Base-by-base conservation (phyloP, 306 rosid species). In the Geum urbanum region DNA sequence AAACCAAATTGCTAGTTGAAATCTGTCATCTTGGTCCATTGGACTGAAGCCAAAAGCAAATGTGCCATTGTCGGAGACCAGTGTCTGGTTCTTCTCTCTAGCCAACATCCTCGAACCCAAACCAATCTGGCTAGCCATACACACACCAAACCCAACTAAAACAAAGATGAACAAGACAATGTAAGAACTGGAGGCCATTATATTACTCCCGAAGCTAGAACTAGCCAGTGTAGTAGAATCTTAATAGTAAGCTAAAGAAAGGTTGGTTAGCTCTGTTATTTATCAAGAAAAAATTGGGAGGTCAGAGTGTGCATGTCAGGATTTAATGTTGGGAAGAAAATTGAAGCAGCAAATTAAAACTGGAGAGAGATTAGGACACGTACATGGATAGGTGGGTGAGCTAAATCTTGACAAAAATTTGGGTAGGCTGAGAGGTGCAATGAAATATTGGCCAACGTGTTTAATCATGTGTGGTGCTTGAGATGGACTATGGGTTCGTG, bases 1-100 rank as follows among this genome's bases (percentile, higher is more conserved):
- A 71, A 94, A 90, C 98, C 98, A 94, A 79, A 90, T 78, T 0
- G 79, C 96, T n/a, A 90, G 62, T 27, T 68, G 74, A 87, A 82
- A 20, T 75, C 55, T 57, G 40, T 63, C 50, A 63, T 53, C 78
- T 13, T 51, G 62, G 4, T 65, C 78, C 5, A 77, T 7, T 9
- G 87, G 82, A 46, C 88, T 77, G 80, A 94, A 94, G 27, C 98
- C 98, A 51, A 94, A 79, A 40, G 94, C 96, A 78, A 94, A 94
- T 8, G 98, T 94, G 10, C 92, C 82, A 81, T 94, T 88, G 5
- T 85, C 88, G 4, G 98, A 94, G 71, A 84, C 55, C 91, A 96
- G 82, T 0, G 74, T 44, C 65, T 71, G 82, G 74, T 81, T 75
- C 40, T 81, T 75, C 35, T 73, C 69, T 51, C 79, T 69, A n/a